These are phyloP conservation scores for Microcos paniculata DNA, from an alignment of 345 rosid species.

Conservation along the genomic window DNA sequence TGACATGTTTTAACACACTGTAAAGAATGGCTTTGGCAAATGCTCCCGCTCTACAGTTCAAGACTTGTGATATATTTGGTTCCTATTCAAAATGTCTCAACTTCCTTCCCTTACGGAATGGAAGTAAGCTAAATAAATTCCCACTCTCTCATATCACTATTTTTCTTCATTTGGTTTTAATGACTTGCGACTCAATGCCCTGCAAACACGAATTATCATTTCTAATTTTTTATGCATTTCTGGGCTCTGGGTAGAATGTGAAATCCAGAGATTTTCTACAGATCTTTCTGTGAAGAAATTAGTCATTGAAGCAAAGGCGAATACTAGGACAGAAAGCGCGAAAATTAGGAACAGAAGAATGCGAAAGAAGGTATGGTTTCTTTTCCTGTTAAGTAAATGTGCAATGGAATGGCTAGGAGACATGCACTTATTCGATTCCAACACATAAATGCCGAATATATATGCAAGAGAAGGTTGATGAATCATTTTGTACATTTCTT, in stretches of 20 bases:
- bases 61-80: slow-evolving; percentile 31
- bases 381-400: not conserved
- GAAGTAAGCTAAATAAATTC: slow-evolving; percentile 28
- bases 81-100: slow-evolving; percentile 9
- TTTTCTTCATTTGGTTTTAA: not conserved
- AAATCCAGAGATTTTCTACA: slow-evolving; percentile 14
- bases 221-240: not conserved
- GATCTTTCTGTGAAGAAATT: slow-evolving; percentile 31
- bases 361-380: slow-evolving; percentile 60
- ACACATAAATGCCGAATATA: not conserved
- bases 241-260: not conserved
- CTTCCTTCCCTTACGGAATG: slow-evolving; percentile 15
- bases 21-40: slow-evolving; percentile 23
- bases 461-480: not conserved
- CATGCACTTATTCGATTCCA: not conserved
- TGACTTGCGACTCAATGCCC: not conserved
- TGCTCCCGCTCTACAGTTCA: slow-evolving; percentile 31
- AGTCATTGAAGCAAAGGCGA: slow-evolving; percentile 52
- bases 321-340: slow-evolving; percentile 56
- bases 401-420: not conserved
- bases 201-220: not conserved
- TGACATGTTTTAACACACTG: not conserved
- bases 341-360: slow-evolving; percentile 65
- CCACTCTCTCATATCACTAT: not conserved
- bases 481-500: not conserved